Evolutionary conservation across 2,329 filamentous ascomycete genomes (phyloP).

Genomic region (Elsinoe batatas): DNA sequence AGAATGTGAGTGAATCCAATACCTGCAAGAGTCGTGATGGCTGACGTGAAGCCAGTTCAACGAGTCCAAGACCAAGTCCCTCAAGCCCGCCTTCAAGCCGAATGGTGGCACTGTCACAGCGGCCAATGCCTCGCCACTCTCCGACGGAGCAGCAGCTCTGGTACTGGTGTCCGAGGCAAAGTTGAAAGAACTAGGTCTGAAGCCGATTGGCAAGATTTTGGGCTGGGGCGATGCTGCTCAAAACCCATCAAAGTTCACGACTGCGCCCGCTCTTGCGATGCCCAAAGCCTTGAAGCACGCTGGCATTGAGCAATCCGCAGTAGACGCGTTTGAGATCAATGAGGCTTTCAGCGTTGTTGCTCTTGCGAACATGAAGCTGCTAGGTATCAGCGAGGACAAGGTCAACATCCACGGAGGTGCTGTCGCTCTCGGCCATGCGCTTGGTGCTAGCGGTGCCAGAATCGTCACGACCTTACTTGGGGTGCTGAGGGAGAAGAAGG

Average conservation of each 20-base stretch:
- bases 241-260: conserved; percentile 90
- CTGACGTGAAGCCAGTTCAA: conserved; percentile 33
- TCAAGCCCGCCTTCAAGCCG: conserved; percentile 71
- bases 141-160: conserved; percentile 85
- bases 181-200: conserved; percentile 82
- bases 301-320: conserved; percentile 61
- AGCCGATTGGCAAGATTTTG: conserved; percentile 89
- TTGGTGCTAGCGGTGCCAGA: conserved; percentile 86
- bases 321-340: conserved; percentile 98
- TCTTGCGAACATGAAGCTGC: conserved; percentile 89
- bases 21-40: not conserved
- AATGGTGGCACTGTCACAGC: conserved; percentile 84
- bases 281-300: conserved; percentile 97
- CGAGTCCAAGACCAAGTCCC: conserved; percentile 40
- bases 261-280: conserved; percentile 83
- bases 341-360: conserved; percentile 97
- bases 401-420: conserved; percentile 94
- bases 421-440: conserved; percentile 89
- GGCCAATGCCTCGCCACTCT: conserved; percentile 91
- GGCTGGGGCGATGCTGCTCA: conserved; percentile 95
- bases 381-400: conserved; percentile 68
- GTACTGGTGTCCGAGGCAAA: conserved; percentile 92
- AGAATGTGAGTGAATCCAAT: conserved; percentile 52
- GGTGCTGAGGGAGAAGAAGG: conserved; percentile 81
- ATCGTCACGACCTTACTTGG: conserved; percentile 85